Base-by-base conservation (phyloP, 2,329 filamentous ascomycete species). In the Acephala macrosclerotiorum region DNA sequence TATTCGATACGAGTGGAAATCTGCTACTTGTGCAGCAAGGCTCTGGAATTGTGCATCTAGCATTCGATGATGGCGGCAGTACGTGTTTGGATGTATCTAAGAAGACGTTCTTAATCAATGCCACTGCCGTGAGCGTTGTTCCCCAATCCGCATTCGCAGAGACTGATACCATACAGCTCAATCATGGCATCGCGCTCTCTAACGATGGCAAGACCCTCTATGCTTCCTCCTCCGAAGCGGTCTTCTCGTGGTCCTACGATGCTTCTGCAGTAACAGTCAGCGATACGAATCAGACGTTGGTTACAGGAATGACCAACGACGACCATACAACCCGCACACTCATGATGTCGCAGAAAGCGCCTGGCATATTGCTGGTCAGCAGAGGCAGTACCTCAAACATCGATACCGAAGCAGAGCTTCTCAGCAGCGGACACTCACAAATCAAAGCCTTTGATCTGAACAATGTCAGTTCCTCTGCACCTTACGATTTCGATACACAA, bases 301-400 rank as follows among this genome's bases (percentile, higher is more conserved):
- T 94, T 56, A 80, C 79, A 42, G 87, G 87, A 69, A 92, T 93
- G 89, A 81, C 72, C 70, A 84, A 83, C 65, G 76, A 80, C 5
- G 89, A 88, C 58, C 89, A 93, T 71, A 85, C 81, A 6, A 90
- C 89, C 0, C 84, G 91, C 40, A 93, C 91, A 0, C 80, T 94
- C 1, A 81, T 92, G 45, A 78, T 91, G 16, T 88, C 90, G 0
- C 75, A 79, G 18, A 82, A 82, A 36, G 77, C 81, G 8, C 83
- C 86, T 0, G 85, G 84, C 22, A 79, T 85, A 67, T 80, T 94
- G 3, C 77, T 93, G 53, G 84, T 93, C 47, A 90, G 86, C 47
- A 84, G 89, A 65, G 91, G 91, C 49, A 90, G 86, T 71, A 79
- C 82, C 36, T 79, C 80, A 35, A 92, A 93, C 74, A 80, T 91